phyloP scores from a whole-genome alignment of 2,329 filamentous ascomycete species.

The Microdochium trichocladiopsis region DNA sequence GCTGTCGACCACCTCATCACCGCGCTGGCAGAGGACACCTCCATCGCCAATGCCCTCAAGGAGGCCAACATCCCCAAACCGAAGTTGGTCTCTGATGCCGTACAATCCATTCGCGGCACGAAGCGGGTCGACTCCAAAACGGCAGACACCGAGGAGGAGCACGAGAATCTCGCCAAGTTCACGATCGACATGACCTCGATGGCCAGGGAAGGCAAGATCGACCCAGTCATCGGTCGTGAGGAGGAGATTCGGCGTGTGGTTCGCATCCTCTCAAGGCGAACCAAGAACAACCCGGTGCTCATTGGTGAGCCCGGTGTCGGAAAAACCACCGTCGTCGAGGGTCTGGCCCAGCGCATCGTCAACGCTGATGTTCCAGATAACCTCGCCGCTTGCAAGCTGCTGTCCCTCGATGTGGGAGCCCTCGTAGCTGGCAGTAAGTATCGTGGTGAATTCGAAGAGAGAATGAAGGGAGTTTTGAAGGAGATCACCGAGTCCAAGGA shows the following conservation, averaged over 20 bases:
- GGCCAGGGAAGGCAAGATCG: constrained; percentile 95
- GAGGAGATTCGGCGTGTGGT: constrained; percentile 92
- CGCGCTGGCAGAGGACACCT: constrained; percentile 70
- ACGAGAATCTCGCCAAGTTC: constrained; percentile 95
- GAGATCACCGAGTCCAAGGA: constrained; percentile 93
- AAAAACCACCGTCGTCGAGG: constrained; percentile 97
- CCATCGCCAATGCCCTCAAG: constrained; percentile 66
- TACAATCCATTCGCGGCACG: constrained; percentile 86
- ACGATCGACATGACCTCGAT: constrained; percentile 97
- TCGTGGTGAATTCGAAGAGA: constrained; percentile 95
- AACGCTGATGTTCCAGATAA: constrained; percentile 96
- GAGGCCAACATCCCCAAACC: constrained; percentile 88
- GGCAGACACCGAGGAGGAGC: constrained; percentile 85
- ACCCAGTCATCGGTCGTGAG: constrained; percentile 93
- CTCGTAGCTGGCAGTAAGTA: constrained; percentile 97
- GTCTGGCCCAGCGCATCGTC: constrained; percentile 89
- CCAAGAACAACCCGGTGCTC: constrained; percentile 97
- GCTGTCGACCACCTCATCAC: constrained; percentile 93
- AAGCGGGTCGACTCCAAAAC: constrained; percentile 93
- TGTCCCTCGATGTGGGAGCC: constrained; percentile 91
- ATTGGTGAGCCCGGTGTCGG: constrained; percentile 98
- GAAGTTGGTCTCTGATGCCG: constrained; percentile 85
- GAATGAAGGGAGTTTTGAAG: constrained; percentile 98
- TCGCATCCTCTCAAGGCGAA: constrained; percentile 84
- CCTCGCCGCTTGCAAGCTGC: constrained; percentile 83